Percentiles rank a stretch among this genome's conserved stretches.
Evolutionary conservation across 108 stramenopile genomes (phyloP).

Genomic region (Epithemia pelagica): DNA sequence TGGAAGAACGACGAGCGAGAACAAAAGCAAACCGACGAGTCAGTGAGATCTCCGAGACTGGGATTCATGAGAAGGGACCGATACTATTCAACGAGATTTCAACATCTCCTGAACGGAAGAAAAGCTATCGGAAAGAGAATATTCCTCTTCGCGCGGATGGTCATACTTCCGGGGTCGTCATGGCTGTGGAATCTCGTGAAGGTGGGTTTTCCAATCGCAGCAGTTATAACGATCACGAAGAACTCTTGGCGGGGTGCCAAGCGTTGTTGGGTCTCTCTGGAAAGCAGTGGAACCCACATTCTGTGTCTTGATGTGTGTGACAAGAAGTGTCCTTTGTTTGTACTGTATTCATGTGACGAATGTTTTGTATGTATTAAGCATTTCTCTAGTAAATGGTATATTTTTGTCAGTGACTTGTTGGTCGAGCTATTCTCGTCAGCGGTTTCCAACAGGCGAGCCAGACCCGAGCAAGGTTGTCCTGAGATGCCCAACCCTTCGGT

Average conservation of each 20-base stretch:
- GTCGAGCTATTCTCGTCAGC: too few species aligned
- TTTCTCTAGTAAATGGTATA: too few species aligned
- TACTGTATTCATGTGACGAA: background rate
- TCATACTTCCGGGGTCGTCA: background rate
- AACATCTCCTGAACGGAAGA: too few species aligned
- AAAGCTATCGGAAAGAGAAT: background rate
- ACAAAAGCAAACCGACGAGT: background rate
- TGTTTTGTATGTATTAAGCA: too few species aligned
- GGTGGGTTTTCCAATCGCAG: background rate
- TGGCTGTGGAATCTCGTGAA: background rate
- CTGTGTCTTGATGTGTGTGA: background rate
- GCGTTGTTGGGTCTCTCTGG: slow-evolving; percentile 35
- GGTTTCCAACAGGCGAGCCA: too few species aligned
- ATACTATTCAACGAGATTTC: too few species aligned
- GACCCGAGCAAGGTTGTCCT: too few species aligned
- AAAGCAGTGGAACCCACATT: background rate
- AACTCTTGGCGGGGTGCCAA: slow-evolving; percentile 43
- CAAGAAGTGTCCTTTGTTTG: background rate
- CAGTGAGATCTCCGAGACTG: background rate
- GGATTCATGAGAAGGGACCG: background rate
- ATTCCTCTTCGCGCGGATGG: background rate
- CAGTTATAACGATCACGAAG: slow-evolving; percentile 19
- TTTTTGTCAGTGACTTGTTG: too few species aligned
- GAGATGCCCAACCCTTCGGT: too few species aligned
- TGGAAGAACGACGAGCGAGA: background rate